Evolutionary conservation across 306 rosid species (phyloP), one percentile per base, ranked within the genome.

Genomic region (Vicia villosa): DNA sequence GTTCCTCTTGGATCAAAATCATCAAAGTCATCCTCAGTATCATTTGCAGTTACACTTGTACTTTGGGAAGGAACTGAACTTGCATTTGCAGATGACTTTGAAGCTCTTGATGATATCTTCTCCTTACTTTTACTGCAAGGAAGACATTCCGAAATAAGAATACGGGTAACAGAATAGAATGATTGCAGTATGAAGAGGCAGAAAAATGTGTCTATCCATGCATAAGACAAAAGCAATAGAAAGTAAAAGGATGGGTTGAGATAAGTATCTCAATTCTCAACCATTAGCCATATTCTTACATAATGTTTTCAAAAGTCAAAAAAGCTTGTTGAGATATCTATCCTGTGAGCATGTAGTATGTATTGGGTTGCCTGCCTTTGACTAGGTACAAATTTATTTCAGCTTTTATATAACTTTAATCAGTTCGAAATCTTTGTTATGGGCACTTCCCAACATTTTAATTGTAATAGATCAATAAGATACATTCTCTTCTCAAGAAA

Each of bases 1-100:
- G 87, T 89, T 74, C 99, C 99, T 59, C 99, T 88, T 1, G 99
- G 99, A 82, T 95, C 95, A 86, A 95, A 95, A 68, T 90, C 96
- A 59, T 89, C 96, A 77, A 89, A 82, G 69, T 90, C 96, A 56
- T 88, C 96, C 34, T 90, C 92, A 1, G 79, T 64, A 45, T 68
- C 74, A 47, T 73, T 85, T 45, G 73, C 74, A 55, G 80, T 78
- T 70, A 54, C 78, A 64, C 68, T 76, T 46, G 88, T 36, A 38
- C 82, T 80, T 68, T 87, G 90, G 61, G 86, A 71, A 75, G 83
- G 67, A 73, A 73, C 79, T 69, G 90, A 73, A 73, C 73, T 75
- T 63, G 85, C 77, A 57, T 81, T 83, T 51, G 79, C 74, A 57
- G 93, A 77, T 67, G 86, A 75, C 80, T 84, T 79, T 63, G 91